Base-by-base conservation (phyloP, 2,329 filamentous ascomycete genomes). In the Trichoderma atrobrunneum region DNA sequence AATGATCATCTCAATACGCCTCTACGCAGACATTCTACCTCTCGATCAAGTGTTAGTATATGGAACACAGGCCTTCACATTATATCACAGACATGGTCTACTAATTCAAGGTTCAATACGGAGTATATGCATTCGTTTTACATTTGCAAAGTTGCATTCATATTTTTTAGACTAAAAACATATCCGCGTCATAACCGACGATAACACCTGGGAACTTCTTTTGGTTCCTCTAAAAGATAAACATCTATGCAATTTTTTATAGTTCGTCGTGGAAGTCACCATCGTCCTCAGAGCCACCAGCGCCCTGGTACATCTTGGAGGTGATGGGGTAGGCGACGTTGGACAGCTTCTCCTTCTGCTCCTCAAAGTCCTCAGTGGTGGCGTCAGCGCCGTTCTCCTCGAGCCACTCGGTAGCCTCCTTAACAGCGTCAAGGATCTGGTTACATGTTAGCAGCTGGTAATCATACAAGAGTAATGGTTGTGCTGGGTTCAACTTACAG, bases 331-430 rank as follows among this genome's bases (percentile, higher is more conserved):
- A 98, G 70, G 96, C 96, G 76, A 98, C 93, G 83, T 93, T 92
- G 79, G 93, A 97, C 77, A 99, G 90, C 90, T 98, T 98, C 92
- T 99, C 95, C 89, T 97, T 97, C 88, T 98, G 95, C 90, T 99
- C 96, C 85, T 98, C 95, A 79, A 98, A 98, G 87, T 98, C 96
- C 87, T 98, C 95, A 73, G 94, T 88, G 77, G 87, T 90, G 75
- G 96, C 96, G 67, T 92, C 92, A 76, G 92, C 90, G 76, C 90
- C 93, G 85, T 98, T 97, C 89, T 97, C 94, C 78, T 98, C 95
- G 73, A 99, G 91, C 96, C 96, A 99, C 83, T 98, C 95, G 78
- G 91, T 92, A 75, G 94, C 87, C 87, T 99, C 96, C 92, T 98
- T 98, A 86, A 99, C 91, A 75, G 96, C 96, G 77, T 98, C 95